Conservation (phyloP, 2,329 filamentous ascomycete genomes). For the Phialocephala subalpina region DNA sequence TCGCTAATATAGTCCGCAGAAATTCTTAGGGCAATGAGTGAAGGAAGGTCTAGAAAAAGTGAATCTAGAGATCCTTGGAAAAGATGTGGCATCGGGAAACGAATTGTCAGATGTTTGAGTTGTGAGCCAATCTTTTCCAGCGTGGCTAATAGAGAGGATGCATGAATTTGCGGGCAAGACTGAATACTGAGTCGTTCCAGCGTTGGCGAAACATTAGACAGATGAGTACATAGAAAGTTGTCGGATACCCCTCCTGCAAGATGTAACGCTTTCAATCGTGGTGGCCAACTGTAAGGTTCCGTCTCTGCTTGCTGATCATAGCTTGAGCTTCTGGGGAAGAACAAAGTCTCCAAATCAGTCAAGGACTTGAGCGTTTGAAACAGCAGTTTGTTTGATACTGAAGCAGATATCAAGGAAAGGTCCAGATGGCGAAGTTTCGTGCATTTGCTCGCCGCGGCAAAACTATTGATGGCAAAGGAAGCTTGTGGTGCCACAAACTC, state of each 20-base stretch:
- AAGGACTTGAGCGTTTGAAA: slow-evolving; percentile 43
- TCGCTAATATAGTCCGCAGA: slow-evolving; percentile 44
- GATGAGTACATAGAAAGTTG: slow-evolving; percentile 38
- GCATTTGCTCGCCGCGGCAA: slow-evolving; percentile 46
- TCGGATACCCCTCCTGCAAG: slow-evolving; percentile 44
- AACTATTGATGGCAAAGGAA: slow-evolving; percentile 44
- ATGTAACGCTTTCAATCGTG: slow-evolving; percentile 41
- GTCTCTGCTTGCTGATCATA: slow-evolving; percentile 26
- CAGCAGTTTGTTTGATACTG: slow-evolving; percentile 41
- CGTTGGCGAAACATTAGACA: slow-evolving; percentile 32
- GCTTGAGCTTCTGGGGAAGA: slow-evolving; percentile 43
- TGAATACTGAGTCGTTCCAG: slow-evolving; percentile 43
- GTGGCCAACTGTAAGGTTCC: slow-evolving; percentile 41
- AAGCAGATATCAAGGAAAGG: slow-evolving; percentile 43
- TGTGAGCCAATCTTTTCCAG: slow-evolving; percentile 37
- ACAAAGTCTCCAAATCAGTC: slow-evolving; percentile 40
- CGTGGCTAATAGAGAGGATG: slow-evolving; percentile 29
- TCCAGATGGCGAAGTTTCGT: slow-evolving; percentile 41
- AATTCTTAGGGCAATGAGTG: slow-evolving; percentile 39
- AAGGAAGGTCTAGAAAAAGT: slow-evolving; percentile 37
- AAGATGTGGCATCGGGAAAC: slow-evolving; percentile 43
- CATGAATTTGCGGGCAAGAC: slow-evolving; percentile 41
- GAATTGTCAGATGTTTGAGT: slow-evolving; percentile 43
- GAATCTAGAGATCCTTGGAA: slow-evolving; percentile 35
- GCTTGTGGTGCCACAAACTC: slow-evolving; percentile 46